Base-by-base conservation (phyloP, 495 filamentous ascomycete species). In the Haplographium delicatum region DNA sequence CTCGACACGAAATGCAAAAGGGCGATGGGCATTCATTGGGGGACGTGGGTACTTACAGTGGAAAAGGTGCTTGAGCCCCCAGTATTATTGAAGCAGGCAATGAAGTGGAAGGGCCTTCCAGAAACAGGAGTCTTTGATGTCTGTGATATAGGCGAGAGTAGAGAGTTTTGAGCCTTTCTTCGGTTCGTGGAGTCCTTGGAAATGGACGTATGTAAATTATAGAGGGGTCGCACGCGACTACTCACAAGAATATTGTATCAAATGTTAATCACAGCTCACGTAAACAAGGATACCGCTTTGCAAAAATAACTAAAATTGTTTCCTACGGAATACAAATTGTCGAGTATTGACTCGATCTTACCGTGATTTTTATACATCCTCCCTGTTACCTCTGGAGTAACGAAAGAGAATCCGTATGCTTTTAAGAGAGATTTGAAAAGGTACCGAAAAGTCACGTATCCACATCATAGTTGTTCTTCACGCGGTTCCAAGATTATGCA, bases 1-100 rank as follows among this genome's bases (percentile, higher is more conserved):
- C 65, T 71, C 27, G 93, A 96, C 55, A 95, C 89, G 15, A 79
- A 79, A 53, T 98, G 93, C 69, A 76, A 82, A 62, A 73, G 70
- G 38, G 91, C 91, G 15, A 77, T 97, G 71, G 91, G 77, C 11
- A 95, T 97, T 53, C 91, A 97, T 61, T 97, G 91, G 91, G 91
- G 80, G 15, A 89, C 89, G 0, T 96, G 91, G 89, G 84, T 89
- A 6, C 64, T 97, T 53, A 96, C 91, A 0, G 77, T 80, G 51
- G 91, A 97, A 66, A 85, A 88, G 57, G 82, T 93, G 10, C 67
- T 91, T 40, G 89, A 96, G 68, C 91, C 91, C 16, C 90, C 91
- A 4, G 66, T 66, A 67, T 67, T 87, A 65, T 67, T 97, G 51
- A 85, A 76, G 62, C 69, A 84, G 59, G 91, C 93, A n/a, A 62